Evolutionary conservation across 257 asterid genomes (phyloP).

Genomic region (Primulina huaijiensis): DNA sequence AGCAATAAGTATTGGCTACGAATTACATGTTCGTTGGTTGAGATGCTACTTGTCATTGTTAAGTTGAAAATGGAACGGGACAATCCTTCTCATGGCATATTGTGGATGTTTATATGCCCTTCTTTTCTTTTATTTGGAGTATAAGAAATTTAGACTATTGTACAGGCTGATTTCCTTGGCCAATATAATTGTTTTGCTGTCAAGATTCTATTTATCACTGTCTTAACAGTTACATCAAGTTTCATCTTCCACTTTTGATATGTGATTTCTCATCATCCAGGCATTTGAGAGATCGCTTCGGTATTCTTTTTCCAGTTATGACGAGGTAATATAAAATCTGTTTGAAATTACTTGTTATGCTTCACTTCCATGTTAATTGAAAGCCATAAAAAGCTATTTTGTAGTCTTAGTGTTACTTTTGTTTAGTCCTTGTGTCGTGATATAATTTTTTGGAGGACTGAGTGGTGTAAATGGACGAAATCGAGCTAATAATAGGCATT

Average conservation of each 20-base stretch:
- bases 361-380: constrained; percentile 13
- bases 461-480: neutral
- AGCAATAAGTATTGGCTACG: neutral
- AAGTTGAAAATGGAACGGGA: constrained; percentile 1
- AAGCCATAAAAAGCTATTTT: neutral
- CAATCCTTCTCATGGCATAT: neutral
- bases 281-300: constrained; percentile 77
- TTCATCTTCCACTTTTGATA: constrained; percentile 16
- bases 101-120: neutral
- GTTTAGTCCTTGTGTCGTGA: neutral
- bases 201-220: neutral
- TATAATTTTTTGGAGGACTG: neutral
- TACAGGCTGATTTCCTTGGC: constrained; percentile 8
- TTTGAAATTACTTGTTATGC: constrained; percentile 10
- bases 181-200: constrained; percentile 13
- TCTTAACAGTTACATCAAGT: constrained; percentile 3
- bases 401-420: too few species aligned
- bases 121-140: constrained; percentile 18
- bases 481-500: neutral
- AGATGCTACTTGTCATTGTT: constrained; percentile 14
- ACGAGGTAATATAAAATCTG: constrained; percentile 56
- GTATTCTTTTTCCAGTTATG: constrained; percentile 72
- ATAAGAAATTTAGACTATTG: constrained; percentile 14
- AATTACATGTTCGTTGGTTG: neutral
- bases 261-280: constrained; percentile 41